Evolutionary conservation across 2,329 filamentous ascomycete genomes (phyloP).

Genomic region (Hirsutella minnesotensis): DNA sequence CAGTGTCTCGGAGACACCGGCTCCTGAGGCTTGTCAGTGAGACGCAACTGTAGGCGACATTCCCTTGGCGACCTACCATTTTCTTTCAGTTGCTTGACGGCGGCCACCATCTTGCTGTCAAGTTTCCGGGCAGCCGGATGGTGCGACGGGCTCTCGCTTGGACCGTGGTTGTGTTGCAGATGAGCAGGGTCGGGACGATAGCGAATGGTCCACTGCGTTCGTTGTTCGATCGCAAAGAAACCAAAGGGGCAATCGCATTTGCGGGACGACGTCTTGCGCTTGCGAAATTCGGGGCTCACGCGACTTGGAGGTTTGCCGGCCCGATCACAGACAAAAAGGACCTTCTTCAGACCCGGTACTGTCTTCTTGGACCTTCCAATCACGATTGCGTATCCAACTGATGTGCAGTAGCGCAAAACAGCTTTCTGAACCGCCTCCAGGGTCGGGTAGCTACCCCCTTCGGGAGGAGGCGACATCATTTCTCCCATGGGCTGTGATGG

Average conservation of each 20-base stretch:
- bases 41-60: background rate
- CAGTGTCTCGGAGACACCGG: conserved; percentile 54
- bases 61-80: conserved; percentile 36
- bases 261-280: conserved; percentile 54
- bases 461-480: conserved; percentile 51
- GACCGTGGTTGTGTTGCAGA: conserved; percentile 51
- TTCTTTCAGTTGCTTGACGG: conserved; percentile 54
- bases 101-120: conserved; percentile 56
- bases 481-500: conserved; percentile 42
- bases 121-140: conserved; percentile 55
- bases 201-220: conserved; percentile 54
- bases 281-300: conserved; percentile 51
- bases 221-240: conserved; percentile 58
- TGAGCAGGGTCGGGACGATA: conserved; percentile 49
- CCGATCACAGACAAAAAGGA: conserved; percentile 54
- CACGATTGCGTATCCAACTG: conserved; percentile 56
- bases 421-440: conserved; percentile 54
- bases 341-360: conserved; percentile 54
- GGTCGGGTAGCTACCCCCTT: conserved; percentile 52
- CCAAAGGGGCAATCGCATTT: conserved; percentile 59
- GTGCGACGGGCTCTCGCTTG: conserved; percentile 54
- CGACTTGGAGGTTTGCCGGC: conserved; percentile 50
- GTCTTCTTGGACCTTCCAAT: conserved; percentile 59
- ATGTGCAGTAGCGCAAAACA: conserved; percentile 52
- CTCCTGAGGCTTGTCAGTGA: conserved; percentile 28